Percentiles rank a stretch among this genome's conserved stretches.
These are phyloP conservation scores for Trichophyton equinum DNA, from an alignment of 2,329 filamentous ascomycete species.

Conservation along the genomic window DNA sequence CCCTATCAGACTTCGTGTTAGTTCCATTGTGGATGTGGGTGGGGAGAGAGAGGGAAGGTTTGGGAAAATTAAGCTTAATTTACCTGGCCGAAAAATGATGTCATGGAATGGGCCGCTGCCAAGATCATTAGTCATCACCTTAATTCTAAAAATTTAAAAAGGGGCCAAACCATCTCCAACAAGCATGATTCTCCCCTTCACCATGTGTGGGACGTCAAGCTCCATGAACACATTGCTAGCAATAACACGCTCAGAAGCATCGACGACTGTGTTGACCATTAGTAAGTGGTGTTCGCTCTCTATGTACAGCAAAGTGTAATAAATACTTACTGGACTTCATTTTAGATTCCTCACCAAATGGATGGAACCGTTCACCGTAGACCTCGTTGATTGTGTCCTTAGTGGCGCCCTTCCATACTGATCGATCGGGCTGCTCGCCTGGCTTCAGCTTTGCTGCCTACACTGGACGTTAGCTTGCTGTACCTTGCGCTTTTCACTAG, in stretches of 20 bases:
- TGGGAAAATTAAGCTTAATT: neutral
- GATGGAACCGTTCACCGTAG: conserved; percentile 9
- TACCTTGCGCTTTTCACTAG: neutral
- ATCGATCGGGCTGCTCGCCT: conserved; percentile 7
- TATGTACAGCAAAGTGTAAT: neutral
- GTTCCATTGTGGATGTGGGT: neutral
- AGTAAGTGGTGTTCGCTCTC: neutral
- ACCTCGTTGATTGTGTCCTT: conserved; percentile 7
- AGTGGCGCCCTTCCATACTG: conserved; percentile 7
- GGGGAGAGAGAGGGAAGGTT: neutral
- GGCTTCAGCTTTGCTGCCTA: conserved; percentile 6
- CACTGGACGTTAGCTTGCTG: neutral
- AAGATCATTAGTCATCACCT: neutral
- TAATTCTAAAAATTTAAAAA: neutral
- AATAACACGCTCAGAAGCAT: conserved; percentile 8
- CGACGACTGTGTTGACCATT: conserved; percentile 3
- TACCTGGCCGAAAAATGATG: conserved; percentile 10
- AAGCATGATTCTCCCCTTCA: conserved; percentile 7
- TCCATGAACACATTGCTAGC: conserved; percentile 9
- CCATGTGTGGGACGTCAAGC: conserved; percentile 8
- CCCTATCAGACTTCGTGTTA: neutral
- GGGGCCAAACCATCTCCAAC: conserved; percentile 6
- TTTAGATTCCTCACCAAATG: conserved; percentile 7
- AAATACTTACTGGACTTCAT: conserved; percentile 7
- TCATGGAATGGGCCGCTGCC: conserved; percentile 9